phyloP scores from a whole-genome alignment of 1,284 basidiomycete genomes.

The Trichosporon sp. region DNA sequence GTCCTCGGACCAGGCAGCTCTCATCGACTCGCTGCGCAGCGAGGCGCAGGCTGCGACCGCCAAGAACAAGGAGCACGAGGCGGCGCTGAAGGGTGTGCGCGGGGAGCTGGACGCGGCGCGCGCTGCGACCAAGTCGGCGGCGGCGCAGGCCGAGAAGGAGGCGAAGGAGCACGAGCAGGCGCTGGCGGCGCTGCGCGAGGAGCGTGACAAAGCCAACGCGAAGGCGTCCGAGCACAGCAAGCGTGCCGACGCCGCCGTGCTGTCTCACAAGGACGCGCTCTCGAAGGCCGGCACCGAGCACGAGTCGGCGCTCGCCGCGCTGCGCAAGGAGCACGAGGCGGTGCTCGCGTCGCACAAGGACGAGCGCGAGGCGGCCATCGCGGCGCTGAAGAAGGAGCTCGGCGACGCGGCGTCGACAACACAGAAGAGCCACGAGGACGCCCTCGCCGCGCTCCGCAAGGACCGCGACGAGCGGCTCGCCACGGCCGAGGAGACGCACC shows the following conservation, averaged over 20 bases:
- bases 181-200: conserved; percentile 1
- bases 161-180: conserved; percentile 1
- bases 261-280: conserved; percentile 1
- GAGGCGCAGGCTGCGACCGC: conserved; percentile 5
- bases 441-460: conserved; percentile 11
- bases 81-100: neutral
- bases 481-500: conserved; percentile 13
- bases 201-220: conserved; percentile 13
- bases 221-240: conserved; percentile 2
- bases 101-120: conserved; percentile 5
- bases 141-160: neutral
- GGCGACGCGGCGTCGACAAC: neutral
- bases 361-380: conserved; percentile 10
- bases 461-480: conserved; percentile 17
- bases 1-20: conserved; percentile 8
- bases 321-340: conserved; percentile 9
- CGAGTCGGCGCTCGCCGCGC: conserved; percentile 2
- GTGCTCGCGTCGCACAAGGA: neutral
- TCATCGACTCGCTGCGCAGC: neutral
- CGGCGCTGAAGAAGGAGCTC: conserved; percentile 4
- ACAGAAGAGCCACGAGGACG: conserved; percentile 4
- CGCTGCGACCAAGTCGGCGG: neutral
- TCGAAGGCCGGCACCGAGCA: neutral
- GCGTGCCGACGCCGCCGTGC: neutral
- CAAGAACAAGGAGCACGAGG: conserved; percentile 12